Evolutionary conservation across 2,329 filamentous ascomycete genomes (phyloP), one percentile per base, ranked within the genome.

Genomic region (Talaromyces sp.): DNA sequence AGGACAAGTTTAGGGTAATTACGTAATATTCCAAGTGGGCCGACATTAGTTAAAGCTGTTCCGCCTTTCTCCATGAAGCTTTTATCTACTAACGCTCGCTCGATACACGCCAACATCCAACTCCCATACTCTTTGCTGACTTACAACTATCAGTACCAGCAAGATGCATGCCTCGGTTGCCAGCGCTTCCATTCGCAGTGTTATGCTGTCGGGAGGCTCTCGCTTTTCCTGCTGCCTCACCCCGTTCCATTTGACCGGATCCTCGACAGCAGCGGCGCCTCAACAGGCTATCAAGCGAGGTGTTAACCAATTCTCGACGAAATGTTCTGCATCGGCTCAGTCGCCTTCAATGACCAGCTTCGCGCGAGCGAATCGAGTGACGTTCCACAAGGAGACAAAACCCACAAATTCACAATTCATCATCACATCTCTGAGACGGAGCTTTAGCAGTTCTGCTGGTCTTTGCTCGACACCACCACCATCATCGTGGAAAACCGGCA

Each of bases 131-230:
- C 17, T 3, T 47, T 39, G 52, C 39, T 57, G 37, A 13, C 2
- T 31, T 3, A 25, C 19, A 43, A 17, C 13, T 13, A 33, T 33
- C 37, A 54, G 47, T 37, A 27, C 62, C 41, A 31, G 41, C 65
- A 71, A 66, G 19, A 75, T 73, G 72, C 71, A 75, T 62, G 58
- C 70, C 41, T 70, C 69, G 35, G 62, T 70, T 17, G 67, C 75
- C 60, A 72, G 66, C 66, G 71, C 72, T 65, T 74, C 77, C n/a
- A 58, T 77, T 63, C 78, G 76, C 41, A 73, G 73, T 33, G 71
- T 69, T n/a, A 68, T 74, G 25, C 63, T 77, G 10, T 67, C 72
- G 50, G 66, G 72, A 58, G 67, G 64, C 45, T 52, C 60, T 27
- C 64, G 64, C 45, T 62, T 66, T 43, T 66, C 71, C 33, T 68